phyloP scores from a whole-genome alignment of 2,329 filamentous ascomycete species.

The Aspergillus candidus region DNA sequence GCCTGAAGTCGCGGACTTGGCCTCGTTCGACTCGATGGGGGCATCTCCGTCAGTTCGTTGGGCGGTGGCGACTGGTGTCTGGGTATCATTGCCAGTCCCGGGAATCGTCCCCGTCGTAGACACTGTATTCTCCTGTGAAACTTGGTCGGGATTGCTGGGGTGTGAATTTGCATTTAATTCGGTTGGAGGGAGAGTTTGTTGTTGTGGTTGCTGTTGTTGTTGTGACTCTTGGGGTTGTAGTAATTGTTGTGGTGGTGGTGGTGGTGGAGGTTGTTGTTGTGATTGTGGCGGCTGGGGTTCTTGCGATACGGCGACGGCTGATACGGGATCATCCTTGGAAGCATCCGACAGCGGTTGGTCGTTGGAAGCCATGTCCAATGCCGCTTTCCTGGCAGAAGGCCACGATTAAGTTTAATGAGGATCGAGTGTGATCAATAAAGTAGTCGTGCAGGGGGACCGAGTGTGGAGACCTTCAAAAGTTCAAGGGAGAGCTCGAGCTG shows the following conservation, averaged over 20 bases:
- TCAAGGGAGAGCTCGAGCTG: neutral
- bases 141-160: conserved; percentile 4
- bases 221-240: no score
- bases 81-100: conserved; percentile 10
- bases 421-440: no score
- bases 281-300: conserved; percentile 11
- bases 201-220: no score
- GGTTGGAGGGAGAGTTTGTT: no score
- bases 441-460: neutral
- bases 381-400: neutral
- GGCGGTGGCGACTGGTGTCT: conserved; percentile 12
- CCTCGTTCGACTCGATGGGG: conserved; percentile 19
- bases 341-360: conserved; percentile 18
- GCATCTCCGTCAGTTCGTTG: conserved; percentile 10
- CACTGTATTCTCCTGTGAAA: no score
- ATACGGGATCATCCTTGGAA: conserved; percentile 14
- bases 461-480: neutral
- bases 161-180: conserved; percentile 1
- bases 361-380: conserved; percentile 15
- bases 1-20: conserved; percentile 14
- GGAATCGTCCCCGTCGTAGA: no score
- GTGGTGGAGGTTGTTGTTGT: neutral
- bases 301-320: conserved; percentile 16
- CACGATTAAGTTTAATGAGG: no score
- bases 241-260: no score